These are phyloP conservation scores for Cryphonectria japonica DNA, from an alignment of 2,329 filamentous ascomycete species.

Conservation along the genomic window DNA sequence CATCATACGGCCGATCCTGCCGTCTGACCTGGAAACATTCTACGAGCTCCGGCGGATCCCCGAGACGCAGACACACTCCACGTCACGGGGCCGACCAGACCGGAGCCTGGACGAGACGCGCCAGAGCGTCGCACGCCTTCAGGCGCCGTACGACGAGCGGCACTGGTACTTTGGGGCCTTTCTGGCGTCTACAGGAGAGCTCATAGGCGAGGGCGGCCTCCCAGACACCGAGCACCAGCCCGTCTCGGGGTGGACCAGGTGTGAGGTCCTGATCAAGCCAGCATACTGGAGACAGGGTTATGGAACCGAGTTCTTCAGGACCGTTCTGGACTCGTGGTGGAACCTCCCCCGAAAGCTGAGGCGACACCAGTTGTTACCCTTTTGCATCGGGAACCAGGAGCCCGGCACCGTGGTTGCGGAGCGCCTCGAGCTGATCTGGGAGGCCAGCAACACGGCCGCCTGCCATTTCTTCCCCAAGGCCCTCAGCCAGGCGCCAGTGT, in stretches of 20 bases:
- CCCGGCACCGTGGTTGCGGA: slow-evolving; percentile 22
- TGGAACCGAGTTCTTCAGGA: slow-evolving; percentile 26
- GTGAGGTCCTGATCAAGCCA: slow-evolving; percentile 23
- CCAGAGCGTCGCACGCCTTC: slow-evolving; percentile 15
- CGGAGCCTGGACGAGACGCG: slow-evolving; percentile 24
- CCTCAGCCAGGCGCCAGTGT: slow-evolving; percentile 6
- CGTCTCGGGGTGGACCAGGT: slow-evolving; percentile 24
- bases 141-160: slow-evolving; percentile 24
- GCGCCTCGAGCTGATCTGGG: slow-evolving; percentile 23
- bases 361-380: slow-evolving; percentile 23
- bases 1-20: slow-evolving; percentile 24
- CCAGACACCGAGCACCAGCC: slow-evolving; percentile 16
- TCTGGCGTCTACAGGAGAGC: slow-evolving; percentile 33
- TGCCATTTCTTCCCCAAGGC: slow-evolving; percentile 21
- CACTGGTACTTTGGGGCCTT: slow-evolving; percentile 36
- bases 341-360: slow-evolving; percentile 25
- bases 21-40: slow-evolving; percentile 29
- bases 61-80: slow-evolving; percentile 22
- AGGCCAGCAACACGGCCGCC: slow-evolving; percentile 20
- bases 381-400: slow-evolving; percentile 12
- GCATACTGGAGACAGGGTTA: slow-evolving; percentile 24
- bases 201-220: slow-evolving; percentile 38
- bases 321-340: slow-evolving; percentile 27
- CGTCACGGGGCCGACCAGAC: slow-evolving; percentile 24
- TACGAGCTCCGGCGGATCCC: slow-evolving; percentile 25